Evolutionary conservation across 108 stramenopile species (phyloP), one percentile per base, ranked within the genome.

Genomic region (Skeletonema menzelii): DNA sequence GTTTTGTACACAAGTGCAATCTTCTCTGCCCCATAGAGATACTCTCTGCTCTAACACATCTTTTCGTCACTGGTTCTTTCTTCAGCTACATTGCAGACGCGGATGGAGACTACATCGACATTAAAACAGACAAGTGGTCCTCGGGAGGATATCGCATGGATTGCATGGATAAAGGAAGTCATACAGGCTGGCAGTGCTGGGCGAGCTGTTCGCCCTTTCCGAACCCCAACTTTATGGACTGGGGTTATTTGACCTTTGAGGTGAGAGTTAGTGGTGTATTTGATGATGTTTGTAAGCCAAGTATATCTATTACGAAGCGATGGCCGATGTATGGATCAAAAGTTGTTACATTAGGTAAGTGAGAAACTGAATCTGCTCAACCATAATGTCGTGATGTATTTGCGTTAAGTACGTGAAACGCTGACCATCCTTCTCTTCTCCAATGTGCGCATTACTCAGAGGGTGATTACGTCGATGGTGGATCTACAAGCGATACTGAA

Each of bases 401-500:
- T n/a, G n/a, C n/a, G n/a, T n/a, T n/a, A n/a, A n/a, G 35, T 11
- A 35, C 1, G 0, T 35, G 8, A 30, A 30, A 30, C 4, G 35
- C 31, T 32, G 3, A 32, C 35, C 8, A 8, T 7, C 34, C 34
- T 35, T 37, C 12, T 47, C 15, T 27, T 0, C 24, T 49, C 63
- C 8, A 35, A 72, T 46, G 35, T 15, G 20, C 40, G 0, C 13
- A 30, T 30, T 4, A 4, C 2, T 32, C 63, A n/a, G 49, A 60
- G 24, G 71, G 49, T 30, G 64, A 65, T 6, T 72, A 72, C 19
- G 63, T 72, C 0, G 65, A 72, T 49, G n/a, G 49, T 10, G 65
- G 65, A 44, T 10, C 38, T 5, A 17, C 63, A 26, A 26, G 17
- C 12, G 27, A 24, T 1, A 53, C 40, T 3, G 71, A 65, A 11